phyloP scores from a whole-genome alignment of 495 filamentous ascomycete genomes.

The Lophiostoma macrostomum region DNA sequence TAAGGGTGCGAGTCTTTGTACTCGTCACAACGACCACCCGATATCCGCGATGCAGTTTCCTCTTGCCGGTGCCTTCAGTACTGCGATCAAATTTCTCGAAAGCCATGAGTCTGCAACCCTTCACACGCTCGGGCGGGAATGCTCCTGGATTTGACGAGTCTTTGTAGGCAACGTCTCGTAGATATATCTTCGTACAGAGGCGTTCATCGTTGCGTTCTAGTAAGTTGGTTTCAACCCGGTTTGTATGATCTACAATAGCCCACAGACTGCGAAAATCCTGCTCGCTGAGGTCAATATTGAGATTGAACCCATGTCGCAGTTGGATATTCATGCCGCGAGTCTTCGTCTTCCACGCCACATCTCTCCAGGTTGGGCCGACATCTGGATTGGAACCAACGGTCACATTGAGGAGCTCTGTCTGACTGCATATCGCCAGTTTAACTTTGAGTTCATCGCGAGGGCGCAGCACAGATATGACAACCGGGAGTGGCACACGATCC shows the following conservation, averaged over 20 bases:
- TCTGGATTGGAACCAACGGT: constrained; percentile 65
- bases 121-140: constrained; percentile 71
- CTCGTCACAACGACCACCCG: constrained; percentile 71
- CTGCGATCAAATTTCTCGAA: constrained; percentile 66
- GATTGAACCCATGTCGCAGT: constrained; percentile 64
- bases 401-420: constrained; percentile 72
- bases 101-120: constrained; percentile 63
- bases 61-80: constrained; percentile 63
- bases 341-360: constrained; percentile 71
- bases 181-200: constrained; percentile 58
- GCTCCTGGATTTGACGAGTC: constrained; percentile 61
- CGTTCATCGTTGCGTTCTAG: constrained; percentile 62
- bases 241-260: constrained; percentile 77
- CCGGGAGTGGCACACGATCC: constrained; percentile 63
- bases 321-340: constrained; percentile 59
- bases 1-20: constrained; percentile 69
- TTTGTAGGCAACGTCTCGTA: constrained; percentile 72
- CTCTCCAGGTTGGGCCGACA: constrained; percentile 70
- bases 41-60: constrained; percentile 70
- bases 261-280: constrained; percentile 71
- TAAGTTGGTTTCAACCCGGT: constrained; percentile 66
- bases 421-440: constrained; percentile 67
- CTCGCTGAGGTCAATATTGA: constrained; percentile 66
- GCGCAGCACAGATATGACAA: constrained; percentile 68
- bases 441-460: constrained; percentile 64